Evolutionary conservation across 495 filamentous ascomycete genomes (phyloP).

Genomic region (Penicillium fimorum): DNA sequence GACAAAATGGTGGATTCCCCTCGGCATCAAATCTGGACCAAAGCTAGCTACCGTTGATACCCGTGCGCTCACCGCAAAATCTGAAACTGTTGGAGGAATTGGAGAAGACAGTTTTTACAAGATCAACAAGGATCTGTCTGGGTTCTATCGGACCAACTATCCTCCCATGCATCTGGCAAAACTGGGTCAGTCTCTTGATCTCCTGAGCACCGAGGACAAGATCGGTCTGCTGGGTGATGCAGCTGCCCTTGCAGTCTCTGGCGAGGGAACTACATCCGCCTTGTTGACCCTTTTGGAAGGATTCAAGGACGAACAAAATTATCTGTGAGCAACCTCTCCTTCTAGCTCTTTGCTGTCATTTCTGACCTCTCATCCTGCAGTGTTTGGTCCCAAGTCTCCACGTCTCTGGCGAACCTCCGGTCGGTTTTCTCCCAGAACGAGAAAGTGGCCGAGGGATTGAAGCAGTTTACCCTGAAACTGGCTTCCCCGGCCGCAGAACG

Average conservation of each 20-base stretch:
- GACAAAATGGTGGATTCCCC: conserved; percentile 94
- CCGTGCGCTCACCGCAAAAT: conserved; percentile 69
- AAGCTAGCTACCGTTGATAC: conserved; percentile 34
- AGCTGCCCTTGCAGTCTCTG: conserved; percentile 85
- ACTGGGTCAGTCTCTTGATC: conserved; percentile 70
- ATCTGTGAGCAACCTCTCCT: conserved; percentile 52
- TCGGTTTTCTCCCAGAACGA: conserved; percentile 63
- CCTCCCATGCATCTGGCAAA: conserved; percentile 73
- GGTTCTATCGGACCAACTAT: conserved; percentile 93
- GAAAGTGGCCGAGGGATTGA: conserved; percentile 60
- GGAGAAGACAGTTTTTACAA: conserved; percentile 80
- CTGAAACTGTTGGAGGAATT: conserved; percentile 68
- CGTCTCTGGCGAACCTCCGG: conserved; percentile 62
- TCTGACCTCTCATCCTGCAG: conserved; percentile 31
- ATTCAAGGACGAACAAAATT: conserved; percentile 76
- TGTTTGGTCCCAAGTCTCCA: conserved; percentile 83
- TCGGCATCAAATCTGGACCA: conserved; percentile 65
- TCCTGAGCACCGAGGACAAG: conserved; percentile 80
- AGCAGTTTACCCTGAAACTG: conserved; percentile 70
- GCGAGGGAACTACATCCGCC: conserved; percentile 74
- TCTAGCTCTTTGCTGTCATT: conserved; percentile 1
- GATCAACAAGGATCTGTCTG: conserved; percentile 81
- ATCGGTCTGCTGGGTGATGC: conserved; percentile 89
- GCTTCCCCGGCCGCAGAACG: conserved; percentile 67
- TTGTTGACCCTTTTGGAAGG: conserved; percentile 77